phyloP scores from a whole-genome alignment of 2,329 filamentous ascomycete species.

The Cladosporium sp. region DNA sequence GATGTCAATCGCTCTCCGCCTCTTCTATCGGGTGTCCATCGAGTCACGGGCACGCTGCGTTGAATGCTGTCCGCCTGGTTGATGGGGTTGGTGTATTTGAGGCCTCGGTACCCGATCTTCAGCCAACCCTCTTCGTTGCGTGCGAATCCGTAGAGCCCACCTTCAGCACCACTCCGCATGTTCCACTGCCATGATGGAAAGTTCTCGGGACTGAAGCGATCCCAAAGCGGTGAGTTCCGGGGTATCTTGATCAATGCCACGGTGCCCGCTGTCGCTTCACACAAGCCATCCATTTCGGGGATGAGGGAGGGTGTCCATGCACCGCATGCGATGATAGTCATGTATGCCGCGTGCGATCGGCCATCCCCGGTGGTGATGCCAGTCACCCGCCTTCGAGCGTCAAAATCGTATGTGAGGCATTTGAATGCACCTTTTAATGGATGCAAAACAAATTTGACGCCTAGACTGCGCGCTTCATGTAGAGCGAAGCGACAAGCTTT shows the following conservation, averaged over 20 bases:
- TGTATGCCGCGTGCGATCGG: neutral
- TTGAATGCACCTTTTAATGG: neutral
- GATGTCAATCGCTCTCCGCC: neutral
- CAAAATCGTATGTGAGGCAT: neutral
- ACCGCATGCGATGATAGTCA: neutral
- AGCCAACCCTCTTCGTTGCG: slow-evolving; percentile 38
- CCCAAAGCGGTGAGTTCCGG: neutral
- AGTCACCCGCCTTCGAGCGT: neutral
- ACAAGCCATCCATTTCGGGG: neutral
- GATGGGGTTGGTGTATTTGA: slow-evolving; percentile 40
- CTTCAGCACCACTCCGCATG: slow-evolving; percentile 16
- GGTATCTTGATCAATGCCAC: neutral
- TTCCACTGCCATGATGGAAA: neutral
- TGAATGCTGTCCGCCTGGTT: slow-evolving; percentile 32
- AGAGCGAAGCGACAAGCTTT: slow-evolving; percentile 13
- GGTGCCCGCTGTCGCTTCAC: neutral
- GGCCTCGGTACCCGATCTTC: slow-evolving; percentile 49
- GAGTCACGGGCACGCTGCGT: slow-evolving; percentile 26
- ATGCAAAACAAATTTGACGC: neutral
- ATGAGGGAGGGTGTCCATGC: neutral
- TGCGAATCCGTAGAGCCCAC: slow-evolving; percentile 46
- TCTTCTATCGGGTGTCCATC: neutral
- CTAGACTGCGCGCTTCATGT: neutral
- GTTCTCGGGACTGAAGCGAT: neutral
- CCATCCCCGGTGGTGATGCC: neutral